Conservation (phyloP, 2,329 filamentous ascomycete genomes). For the Trichoderma cornu-damae region DNA sequence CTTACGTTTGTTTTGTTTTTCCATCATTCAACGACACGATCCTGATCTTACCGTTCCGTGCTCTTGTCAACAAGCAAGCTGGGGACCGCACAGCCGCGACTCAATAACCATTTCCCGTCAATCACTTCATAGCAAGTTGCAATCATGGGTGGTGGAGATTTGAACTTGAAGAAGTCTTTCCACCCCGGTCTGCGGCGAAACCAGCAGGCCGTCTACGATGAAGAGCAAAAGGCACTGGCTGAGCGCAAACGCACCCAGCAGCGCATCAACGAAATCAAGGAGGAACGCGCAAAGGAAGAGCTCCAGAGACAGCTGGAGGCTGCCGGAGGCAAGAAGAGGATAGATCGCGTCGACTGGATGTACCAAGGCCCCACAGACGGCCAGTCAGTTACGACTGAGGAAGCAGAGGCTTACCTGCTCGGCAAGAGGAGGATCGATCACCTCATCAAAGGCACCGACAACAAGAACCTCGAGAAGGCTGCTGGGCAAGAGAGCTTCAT, state of each 20-base stretch:
- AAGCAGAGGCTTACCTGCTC: constrained; percentile 88
- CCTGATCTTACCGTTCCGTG: background rate
- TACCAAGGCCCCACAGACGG: constrained; percentile 82
- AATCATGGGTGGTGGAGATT: constrained; percentile 87
- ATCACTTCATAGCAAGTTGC: constrained; percentile 20
- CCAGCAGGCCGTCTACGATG: constrained; percentile 82
- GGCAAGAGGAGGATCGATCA: constrained; percentile 90
- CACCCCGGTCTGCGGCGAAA: constrained; percentile 89
- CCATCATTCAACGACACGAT: background rate
- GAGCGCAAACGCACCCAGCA: constrained; percentile 93
- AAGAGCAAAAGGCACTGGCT: constrained; percentile 86
- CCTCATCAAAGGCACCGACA: constrained; percentile 70
- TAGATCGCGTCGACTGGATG: constrained; percentile 95
- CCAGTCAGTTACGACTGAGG: constrained; percentile 71
- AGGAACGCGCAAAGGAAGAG: constrained; percentile 89
- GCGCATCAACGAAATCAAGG: constrained; percentile 85
- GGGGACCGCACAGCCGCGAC: background rate
- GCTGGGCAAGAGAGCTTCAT: constrained; percentile 56
- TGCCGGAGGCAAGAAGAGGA: constrained; percentile 72
- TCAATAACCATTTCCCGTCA: background rate
- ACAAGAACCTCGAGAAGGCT: constrained; percentile 74
- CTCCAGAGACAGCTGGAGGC: constrained; percentile 85
- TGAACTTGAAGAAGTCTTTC: constrained; percentile 94
- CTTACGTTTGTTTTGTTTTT: too few species aligned
- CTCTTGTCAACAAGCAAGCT: background rate